Evolutionary conservation across 257 asterid species (phyloP), one percentile per base, ranked within the genome.

Genomic region (Solanum rostratum): DNA sequence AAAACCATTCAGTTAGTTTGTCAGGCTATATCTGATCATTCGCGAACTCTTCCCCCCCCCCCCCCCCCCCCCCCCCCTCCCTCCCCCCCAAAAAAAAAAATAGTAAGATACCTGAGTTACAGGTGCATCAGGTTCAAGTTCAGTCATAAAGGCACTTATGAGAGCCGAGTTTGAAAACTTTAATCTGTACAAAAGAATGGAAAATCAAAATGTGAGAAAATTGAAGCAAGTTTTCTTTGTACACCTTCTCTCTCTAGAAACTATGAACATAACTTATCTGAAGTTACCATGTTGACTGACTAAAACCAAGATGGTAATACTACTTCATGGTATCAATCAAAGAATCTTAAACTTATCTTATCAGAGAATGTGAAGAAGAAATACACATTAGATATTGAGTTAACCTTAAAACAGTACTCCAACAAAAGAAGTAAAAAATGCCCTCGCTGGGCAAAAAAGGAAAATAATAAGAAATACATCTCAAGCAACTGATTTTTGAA

Each of bases 131-230:
- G 97, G 90, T 88, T 97, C 95, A 68, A 95, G 91, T 84, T 94
- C 98, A 54, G 98, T 92, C 99, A 97, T 97, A 86, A 97, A 95
- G 85, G 98, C 99, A 84, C 97, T 94, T 85, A 95, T 89, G 78
- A 95, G 95, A 88, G 99, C 98, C 86, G 99, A 97, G 87, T 97
- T 97, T 86, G 99, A 95, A n/a, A 87, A 97, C 98, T 88, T 97
- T 94, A 50, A 95, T 94, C 99, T 96, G 97, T 83, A 13, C 16
- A 76, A 76, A 76, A 49, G 37, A 76, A 74, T 46, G 81, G 81
- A 74, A 73, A 22, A 22, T 74, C 24, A 46, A 71, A 43, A 46
- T 13, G 39, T 49, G 62, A 49, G 60, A 76, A 24, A 76, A 76
- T 19, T 76, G 62, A 76, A 49, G 81, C 81, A 14, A 43, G 41